Base-by-base conservation (phyloP, 192 early-diverging fungal species). In the Coemansia sp. region DNA sequence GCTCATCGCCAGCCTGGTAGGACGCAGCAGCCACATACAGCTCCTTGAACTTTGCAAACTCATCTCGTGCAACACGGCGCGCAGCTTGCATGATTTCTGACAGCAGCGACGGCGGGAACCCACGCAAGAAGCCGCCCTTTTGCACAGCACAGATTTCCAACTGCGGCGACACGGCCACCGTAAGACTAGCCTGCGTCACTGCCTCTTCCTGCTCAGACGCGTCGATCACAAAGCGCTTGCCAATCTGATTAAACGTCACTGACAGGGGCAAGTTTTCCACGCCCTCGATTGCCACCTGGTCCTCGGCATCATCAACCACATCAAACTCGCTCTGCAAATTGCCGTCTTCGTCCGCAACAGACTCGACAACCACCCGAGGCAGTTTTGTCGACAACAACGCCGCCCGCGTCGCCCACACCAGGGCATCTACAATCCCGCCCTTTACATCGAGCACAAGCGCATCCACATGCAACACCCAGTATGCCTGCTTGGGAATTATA, bases 381-480 rank as follows among this genome's bases (percentile, higher is more conserved):
- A 97, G 86, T 65, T 83, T 80, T 14, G 97, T 95, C 65, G 94
- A 90, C 70, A 83, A 76, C n/a, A 99, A 79, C 22, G 97, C 96
- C 0, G 92, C 97, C 9, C 94, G 83, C 5, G 87, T 85, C 17
- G 94, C 93, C 76, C 93, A 85, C 47, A 93, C 87, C 52, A 97
- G 85, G 14, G 88, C 77, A 78, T 99, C 97, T 15, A 92, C 63
- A 38, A 96, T 60, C 62, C 92, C 93, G 17, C 97, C 97, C 29
- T 85, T 91, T 66, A 88, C 92, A 54, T 95, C 93, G 63, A 99
- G 75, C 11, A 97, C 91, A 84, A 96, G 72, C 2, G 90, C 95
- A 62, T 98, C 95, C 7, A 96, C 81, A 57, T 94, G 88, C 11
- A 98, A 73, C 41, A 96, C 78, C 95, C 95, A 99, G 74, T 93